A percentile compares a stretch with the other conserved stretches of the same genome.
Conservation (phyloP, 2,329 filamentous ascomycete genomes). For the Colletotrichum endophyticum region DNA sequence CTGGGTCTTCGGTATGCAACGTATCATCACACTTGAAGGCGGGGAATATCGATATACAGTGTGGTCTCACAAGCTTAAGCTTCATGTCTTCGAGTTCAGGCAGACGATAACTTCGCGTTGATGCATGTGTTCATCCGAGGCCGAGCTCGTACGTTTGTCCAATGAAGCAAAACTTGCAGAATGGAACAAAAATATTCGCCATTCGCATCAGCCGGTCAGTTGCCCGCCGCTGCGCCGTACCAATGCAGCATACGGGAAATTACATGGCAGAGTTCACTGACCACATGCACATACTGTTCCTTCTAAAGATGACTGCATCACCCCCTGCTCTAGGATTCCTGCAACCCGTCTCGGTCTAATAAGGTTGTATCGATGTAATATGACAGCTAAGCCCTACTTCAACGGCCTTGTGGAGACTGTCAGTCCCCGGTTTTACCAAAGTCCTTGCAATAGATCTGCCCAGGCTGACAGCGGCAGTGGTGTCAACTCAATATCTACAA, state of each 20-base stretch:
- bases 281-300: background rate
- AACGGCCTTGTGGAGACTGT: background rate
- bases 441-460: no score
- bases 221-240: background rate
- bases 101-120: background rate
- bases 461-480: no score
- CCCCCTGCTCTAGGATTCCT: background rate
- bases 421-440: no score
- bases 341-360: background rate
- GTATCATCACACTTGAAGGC: background rate
- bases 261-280: no score
- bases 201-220: background rate
- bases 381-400: background rate
- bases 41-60: fast-evolving
- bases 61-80: background rate
- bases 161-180: no score
- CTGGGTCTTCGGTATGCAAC: background rate
- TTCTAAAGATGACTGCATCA: background rate
- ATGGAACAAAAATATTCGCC: no score
- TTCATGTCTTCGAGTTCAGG: background rate
- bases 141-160: background rate
- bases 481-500: background rate
- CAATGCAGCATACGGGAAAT: background rate
- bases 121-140: background rate
- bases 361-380: background rate